Percentiles rank a stretch among this genome's conserved stretches.
These are phyloP conservation scores for Arabidopsis lyrata DNA, from an alignment of 441 rosid species.

Conservation along the genomic window DNA sequence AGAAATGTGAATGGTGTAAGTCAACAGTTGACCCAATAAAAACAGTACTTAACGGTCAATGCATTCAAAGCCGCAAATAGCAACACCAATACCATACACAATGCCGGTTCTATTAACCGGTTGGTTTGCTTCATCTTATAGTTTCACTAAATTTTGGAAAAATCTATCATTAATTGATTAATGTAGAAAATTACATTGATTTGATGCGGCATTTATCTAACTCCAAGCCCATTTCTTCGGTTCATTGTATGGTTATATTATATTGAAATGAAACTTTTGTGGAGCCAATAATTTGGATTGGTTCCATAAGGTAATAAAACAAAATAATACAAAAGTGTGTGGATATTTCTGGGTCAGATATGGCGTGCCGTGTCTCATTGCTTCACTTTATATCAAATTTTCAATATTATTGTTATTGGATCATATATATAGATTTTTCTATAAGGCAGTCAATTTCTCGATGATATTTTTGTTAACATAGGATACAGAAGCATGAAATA, in stretches of 20 bases:
- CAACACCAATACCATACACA: background rate
- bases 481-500: constrained; percentile 16
- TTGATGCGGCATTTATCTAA: background rate
- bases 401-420: background rate
- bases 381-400: constrained; percentile 21
- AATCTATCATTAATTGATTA: background rate
- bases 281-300: background rate
- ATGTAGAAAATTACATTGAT: no score
- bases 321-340: constrained; percentile 15
- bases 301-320: background rate
- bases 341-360: constrained; percentile 39
- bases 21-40: background rate
- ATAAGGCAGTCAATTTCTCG: constrained; percentile 11
- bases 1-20: background rate
- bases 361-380: constrained; percentile 45
- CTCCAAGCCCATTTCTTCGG: background rate
- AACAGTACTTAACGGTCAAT: constrained; percentile 10
- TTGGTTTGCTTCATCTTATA: background rate
- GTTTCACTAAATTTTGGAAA: constrained; percentile 1
- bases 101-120: constrained; percentile 12
- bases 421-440: background rate
- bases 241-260: background rate
- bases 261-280: background rate
- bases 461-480: background rate
- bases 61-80: constrained; percentile 1